Evolutionary conservation across 495 filamentous ascomycete species (phyloP).

Genomic region (Aspergillus bridgeri): DNA sequence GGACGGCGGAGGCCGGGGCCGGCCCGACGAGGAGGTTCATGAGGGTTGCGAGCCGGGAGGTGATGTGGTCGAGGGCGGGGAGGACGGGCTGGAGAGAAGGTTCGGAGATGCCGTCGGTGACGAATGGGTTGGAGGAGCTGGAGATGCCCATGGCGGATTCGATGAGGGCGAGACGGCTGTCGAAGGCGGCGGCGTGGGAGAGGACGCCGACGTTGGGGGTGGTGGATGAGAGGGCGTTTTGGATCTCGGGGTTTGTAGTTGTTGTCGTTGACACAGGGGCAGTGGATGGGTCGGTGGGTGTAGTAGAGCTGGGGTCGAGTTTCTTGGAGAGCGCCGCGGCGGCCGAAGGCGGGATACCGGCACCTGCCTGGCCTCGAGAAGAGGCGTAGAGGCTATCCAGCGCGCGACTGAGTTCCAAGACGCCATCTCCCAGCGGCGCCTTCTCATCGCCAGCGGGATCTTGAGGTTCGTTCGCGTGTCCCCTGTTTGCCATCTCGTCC

Average conservation of each 20-base stretch:
- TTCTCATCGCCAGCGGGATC: slow-evolving; percentile 26
- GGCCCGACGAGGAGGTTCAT: slow-evolving; percentile 42
- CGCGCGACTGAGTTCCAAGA: slow-evolving; percentile 60
- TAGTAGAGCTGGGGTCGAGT: slow-evolving; percentile 16
- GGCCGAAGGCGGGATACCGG: slow-evolving; percentile 29
- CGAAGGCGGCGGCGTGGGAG: slow-evolving; percentile 82
- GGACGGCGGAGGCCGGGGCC: slow-evolving; percentile 28
- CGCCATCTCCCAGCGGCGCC: slow-evolving; percentile 40
- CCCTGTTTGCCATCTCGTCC: slow-evolving; percentile 50
- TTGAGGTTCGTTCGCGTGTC: slow-evolving; percentile 15
- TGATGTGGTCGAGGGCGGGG: slow-evolving; percentile 65
- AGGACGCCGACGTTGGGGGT: slow-evolving; percentile 46
- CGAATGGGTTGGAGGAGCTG: slow-evolving; percentile 60
- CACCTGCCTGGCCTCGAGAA: slow-evolving; percentile 25
- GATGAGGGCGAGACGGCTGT: slow-evolving; percentile 69
- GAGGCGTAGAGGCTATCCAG: slow-evolving; percentile 54
- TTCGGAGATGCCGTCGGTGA: slow-evolving; percentile 55
- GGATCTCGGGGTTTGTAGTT: not conserved
- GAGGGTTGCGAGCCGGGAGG: slow-evolving; percentile 41
- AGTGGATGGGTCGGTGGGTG: slow-evolving; percentile 3
- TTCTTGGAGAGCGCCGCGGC: slow-evolving; percentile 36
- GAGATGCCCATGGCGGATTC: slow-evolving; percentile 81
- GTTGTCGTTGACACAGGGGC: slow-evolving; percentile 4
- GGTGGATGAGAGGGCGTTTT: not conserved
- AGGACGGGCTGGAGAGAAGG: slow-evolving; percentile 75